These are phyloP conservation scores for Huntiella decipiens DNA, from an alignment of 2,329 filamentous ascomycete genomes.

Conservation along the genomic window DNA sequence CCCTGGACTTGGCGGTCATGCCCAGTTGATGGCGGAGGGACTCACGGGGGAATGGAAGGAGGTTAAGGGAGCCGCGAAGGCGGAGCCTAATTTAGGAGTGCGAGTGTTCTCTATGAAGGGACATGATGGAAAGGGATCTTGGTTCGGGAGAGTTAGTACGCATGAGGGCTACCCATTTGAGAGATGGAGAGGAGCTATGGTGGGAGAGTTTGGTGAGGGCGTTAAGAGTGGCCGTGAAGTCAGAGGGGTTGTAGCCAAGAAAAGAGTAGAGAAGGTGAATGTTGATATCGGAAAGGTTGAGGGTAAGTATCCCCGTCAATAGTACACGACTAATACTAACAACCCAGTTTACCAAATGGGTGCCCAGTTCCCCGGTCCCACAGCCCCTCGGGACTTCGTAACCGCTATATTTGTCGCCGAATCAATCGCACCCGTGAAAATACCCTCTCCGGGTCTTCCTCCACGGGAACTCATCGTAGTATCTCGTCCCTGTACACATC, in stretches of 20 bases:
- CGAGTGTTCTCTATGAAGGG: constrained; percentile 61
- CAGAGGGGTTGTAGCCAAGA: constrained; percentile 70
- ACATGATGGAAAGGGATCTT: constrained; percentile 66
- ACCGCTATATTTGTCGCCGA: constrained; percentile 46
- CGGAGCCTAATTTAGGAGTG: constrained; percentile 59
- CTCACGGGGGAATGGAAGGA: constrained; percentile 81
- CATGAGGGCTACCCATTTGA: constrained; percentile 62
- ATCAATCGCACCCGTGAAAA: constrained; percentile 6
- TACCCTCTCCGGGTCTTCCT: constrained; percentile 17
- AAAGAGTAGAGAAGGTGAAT: constrained; percentile 43
- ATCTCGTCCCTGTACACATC: constrained; percentile 66
- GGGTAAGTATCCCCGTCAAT: constrained; percentile 36
- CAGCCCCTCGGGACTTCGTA: constrained; percentile 73
- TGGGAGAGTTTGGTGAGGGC: constrained; percentile 56
- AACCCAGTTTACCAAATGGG: constrained; percentile 59
- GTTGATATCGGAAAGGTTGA: constrained; percentile 13
- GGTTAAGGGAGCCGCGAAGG: constrained; percentile 43
- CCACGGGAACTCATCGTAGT: constrained; percentile 66
- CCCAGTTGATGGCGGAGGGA: constrained; percentile 23
- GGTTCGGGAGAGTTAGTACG: constrained; percentile 74
- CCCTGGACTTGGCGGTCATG: constrained; percentile 1
- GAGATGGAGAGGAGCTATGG: constrained; percentile 58
- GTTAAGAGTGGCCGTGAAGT: constrained; percentile 56
- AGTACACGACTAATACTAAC: neutral
- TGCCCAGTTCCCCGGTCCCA: constrained; percentile 78